These are phyloP conservation scores for Solanum gracilifrons DNA, from an alignment of 257 asterid species.

Conservation along the genomic window DNA sequence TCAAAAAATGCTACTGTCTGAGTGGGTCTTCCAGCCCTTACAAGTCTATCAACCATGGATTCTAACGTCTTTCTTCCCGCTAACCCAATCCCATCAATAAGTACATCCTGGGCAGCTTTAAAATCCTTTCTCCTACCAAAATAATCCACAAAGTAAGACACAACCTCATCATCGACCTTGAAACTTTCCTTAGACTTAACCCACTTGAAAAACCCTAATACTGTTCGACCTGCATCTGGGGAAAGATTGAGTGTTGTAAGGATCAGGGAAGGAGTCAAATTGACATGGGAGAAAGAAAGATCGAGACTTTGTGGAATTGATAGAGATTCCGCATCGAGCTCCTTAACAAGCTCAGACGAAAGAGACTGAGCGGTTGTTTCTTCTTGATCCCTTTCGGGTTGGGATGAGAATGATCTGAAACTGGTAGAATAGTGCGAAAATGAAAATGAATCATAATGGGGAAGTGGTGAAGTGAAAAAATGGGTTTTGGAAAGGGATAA, in stretches of 20 bases:
- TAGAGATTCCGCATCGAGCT: constrained; percentile 50
- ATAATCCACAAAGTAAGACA: constrained; percentile 52
- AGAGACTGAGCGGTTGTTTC: constrained; percentile 21
- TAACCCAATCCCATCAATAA: constrained; percentile 39
- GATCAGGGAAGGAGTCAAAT: constrained; percentile 32
- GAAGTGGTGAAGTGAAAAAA: constrained; percentile 3
- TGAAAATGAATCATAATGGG: background rate
- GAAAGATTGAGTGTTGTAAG: constrained; percentile 42
- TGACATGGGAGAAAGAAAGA: constrained; percentile 67
- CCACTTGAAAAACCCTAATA: constrained; percentile 70
- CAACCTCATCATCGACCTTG: constrained; percentile 40
- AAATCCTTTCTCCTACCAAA: constrained; percentile 92
- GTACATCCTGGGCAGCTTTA: constrained; percentile 68
- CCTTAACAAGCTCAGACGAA: constrained; percentile 48
- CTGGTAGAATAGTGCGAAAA: background rate
- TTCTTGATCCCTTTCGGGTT: background rate
- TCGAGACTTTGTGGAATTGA: constrained; percentile 59
- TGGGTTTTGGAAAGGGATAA: background rate
- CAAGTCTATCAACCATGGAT: constrained; percentile 62
- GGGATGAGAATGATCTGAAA: constrained; percentile 35
- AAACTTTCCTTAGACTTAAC: constrained; percentile 43
- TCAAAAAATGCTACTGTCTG: constrained; percentile 62
- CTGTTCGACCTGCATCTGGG: constrained; percentile 66
- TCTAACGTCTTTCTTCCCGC: constrained; percentile 47
- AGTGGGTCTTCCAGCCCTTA: constrained; percentile 67